Base-by-base conservation (phyloP, 805 yeast genomes). In the Jamesozyma hellenica region DNA sequence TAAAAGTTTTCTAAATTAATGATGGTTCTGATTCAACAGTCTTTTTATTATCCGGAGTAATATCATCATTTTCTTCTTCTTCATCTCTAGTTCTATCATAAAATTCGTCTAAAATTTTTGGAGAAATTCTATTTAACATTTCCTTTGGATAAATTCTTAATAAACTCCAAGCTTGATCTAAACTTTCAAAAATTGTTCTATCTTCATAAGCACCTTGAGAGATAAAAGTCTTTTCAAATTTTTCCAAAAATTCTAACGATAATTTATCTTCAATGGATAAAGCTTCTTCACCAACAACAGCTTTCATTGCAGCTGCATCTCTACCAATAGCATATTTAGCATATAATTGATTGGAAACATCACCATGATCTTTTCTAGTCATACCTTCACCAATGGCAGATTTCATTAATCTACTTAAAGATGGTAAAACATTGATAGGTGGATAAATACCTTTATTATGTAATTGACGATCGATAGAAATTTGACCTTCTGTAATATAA, bases 221-320 rank as follows among this genome's bases (percentile, higher is more conserved):
- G 55, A 92, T 86, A 58, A 94, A 94, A 39, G 90, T 82, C 74
- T 84, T 86, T 68, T 92, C 99, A 55, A 92, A 92, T 70, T 92
- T 92, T 63, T 94, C 98, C 69, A 92, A 78, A 64, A 92, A 92
- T 71, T 92, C 99, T 60, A 92, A 75, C 3, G 98, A 92, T 50
- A 92, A 74, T 69, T 94, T 94, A 68, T 92, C 99, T 66, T 92
- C 99, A 48, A 85, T 85, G 27, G 96, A 87, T 58, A 92, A 73
- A 28, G 99, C 98, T 68, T 92, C 99, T 68, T 92, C 99, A 77
- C 99, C 99, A 54, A 92, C 99, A 51, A 92, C 99, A 12, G 98
- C 95, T 71, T 92, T 92, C 99, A 92, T 92, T 53, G 98, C 96
- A 37, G 98, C 98, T 21, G 99, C 99, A 68, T 92, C 99, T 70